phyloP scores from a whole-genome alignment of 345 rosid species.

The Limnanthes douglasii region DNA sequence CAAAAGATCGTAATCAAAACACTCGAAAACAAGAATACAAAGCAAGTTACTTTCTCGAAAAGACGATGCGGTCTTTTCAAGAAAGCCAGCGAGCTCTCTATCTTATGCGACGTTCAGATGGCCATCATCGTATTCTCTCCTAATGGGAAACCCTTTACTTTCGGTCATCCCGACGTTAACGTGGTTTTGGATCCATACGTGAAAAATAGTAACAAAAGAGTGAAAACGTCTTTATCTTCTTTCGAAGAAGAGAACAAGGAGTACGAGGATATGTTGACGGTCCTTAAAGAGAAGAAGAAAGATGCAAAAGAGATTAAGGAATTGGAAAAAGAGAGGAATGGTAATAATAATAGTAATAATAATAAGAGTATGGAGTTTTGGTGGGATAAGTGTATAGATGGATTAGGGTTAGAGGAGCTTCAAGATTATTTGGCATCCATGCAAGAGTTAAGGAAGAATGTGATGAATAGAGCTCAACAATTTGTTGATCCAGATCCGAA shows the following conservation, averaged over 20 bases:
- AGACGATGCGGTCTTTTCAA: slow-evolving; percentile 14
- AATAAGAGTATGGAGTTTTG: no score
- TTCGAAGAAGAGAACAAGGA: slow-evolving; percentile 7
- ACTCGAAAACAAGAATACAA: slow-evolving; percentile 9
- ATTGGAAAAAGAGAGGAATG: slow-evolving; percentile 3
- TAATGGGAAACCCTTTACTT: slow-evolving; percentile 27
- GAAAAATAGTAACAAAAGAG: no score
- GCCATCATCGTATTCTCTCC: slow-evolving; percentile 13
- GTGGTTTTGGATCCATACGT: slow-evolving; percentile 17
- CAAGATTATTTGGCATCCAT: slow-evolving; percentile 14
- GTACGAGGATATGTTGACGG: slow-evolving; percentile 7
- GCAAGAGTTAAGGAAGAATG: slow-evolving; percentile 14
- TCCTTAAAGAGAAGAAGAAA: slow-evolving; percentile 16
- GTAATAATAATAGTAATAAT: no score
- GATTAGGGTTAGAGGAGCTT: slow-evolving; percentile 18
- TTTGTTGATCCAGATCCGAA: no score
- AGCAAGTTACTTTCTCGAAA: slow-evolving; percentile 13
- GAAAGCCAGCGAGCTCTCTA: slow-evolving; percentile 13
- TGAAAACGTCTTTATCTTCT: no score
- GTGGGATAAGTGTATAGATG: slow-evolving; percentile 21
- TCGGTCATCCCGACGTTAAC: slow-evolving; percentile 41
- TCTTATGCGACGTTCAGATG: slow-evolving; percentile 7
- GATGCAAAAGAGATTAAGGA: slow-evolving; percentile 1
- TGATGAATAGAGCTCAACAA: slow-evolving; percentile 9
- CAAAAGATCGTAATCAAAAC: slow-evolving; percentile 11